These are phyloP conservation scores for Clarireedia paspali DNA, from an alignment of 2,329 filamentous ascomycete genomes.

Conservation along the genomic window DNA sequence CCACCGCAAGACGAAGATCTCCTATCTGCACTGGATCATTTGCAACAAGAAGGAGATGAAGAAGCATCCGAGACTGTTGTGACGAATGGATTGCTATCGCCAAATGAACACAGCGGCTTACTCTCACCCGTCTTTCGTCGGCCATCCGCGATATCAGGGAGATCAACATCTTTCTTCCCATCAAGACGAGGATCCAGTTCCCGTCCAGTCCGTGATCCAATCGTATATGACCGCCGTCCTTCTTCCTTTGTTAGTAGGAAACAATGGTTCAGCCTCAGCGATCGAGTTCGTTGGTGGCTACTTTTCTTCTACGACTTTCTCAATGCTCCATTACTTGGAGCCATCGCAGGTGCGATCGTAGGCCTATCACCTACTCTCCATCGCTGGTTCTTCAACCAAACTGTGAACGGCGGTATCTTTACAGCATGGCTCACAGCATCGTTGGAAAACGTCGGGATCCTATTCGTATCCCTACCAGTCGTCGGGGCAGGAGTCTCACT, in stretches of 20 bases:
- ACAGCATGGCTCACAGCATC: conserved; percentile 58
- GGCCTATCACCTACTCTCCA: conserved; percentile 54
- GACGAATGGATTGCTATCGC: conserved; percentile 23
- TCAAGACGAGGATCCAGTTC: conserved; percentile 16
- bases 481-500: conserved; percentile 61
- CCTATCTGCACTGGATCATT: conserved; percentile 11
- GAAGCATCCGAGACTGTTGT: background rate
- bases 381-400: conserved; percentile 50
- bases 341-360: conserved; percentile 48
- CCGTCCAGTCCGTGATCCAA: background rate
- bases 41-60: conserved; percentile 16
- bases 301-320: conserved; percentile 41
- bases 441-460: conserved; percentile 51
- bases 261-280: conserved; percentile 26
- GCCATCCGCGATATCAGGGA: conserved; percentile 5
- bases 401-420: conserved; percentile 53
- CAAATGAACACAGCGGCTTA: conserved; percentile 39
- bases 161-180: conserved; percentile 27
- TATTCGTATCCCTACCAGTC: conserved; percentile 59
- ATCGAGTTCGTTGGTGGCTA: conserved; percentile 29
- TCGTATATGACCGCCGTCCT: conserved; percentile 22
- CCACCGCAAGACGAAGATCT: conserved; percentile 21
- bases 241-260: conserved; percentile 18
- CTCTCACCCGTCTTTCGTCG: conserved; percentile 31
- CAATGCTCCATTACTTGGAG: conserved; percentile 55